Evolutionary conservation across 768 basidiomycete genomes (phyloP).

Genomic region (Suillus paluster): DNA sequence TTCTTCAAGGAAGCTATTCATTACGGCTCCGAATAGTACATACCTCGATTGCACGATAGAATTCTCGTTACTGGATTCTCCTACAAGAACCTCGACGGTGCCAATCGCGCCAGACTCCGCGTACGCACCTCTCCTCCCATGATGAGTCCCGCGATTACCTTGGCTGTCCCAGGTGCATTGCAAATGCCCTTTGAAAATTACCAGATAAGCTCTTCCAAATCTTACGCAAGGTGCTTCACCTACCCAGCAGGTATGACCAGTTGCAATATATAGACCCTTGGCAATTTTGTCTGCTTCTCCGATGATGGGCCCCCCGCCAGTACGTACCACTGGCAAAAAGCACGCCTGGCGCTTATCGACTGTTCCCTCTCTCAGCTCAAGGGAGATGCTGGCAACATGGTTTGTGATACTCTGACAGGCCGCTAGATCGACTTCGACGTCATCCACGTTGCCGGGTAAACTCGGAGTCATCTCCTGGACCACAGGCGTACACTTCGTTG

Average conservation of each 20-base stretch:
- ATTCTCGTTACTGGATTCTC: neutral
- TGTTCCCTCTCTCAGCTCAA: constrained; percentile 55
- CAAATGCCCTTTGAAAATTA: constrained; percentile 61
- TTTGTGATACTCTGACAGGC: constrained; percentile 61
- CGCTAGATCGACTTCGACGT: constrained; percentile 59
- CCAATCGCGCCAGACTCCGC: constrained; percentile 55
- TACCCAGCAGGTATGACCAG: constrained; percentile 84
- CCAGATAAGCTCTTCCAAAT: constrained; percentile 13
- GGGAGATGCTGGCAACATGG: constrained; percentile 65
- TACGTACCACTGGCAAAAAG: constrained; percentile 69
- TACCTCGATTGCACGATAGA: neutral
- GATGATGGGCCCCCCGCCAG: constrained; percentile 70
- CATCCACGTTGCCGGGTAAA: constrained; percentile 72
- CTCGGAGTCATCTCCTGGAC: constrained; percentile 74
- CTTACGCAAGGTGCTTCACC: constrained; percentile 26
- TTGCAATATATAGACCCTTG: constrained; percentile 70
- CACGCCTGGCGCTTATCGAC: constrained; percentile 71
- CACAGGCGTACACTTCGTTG: constrained; percentile 77
- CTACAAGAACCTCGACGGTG: constrained; percentile 43
- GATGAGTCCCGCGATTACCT: constrained; percentile 69
- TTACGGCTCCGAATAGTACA: neutral
- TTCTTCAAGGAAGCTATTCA: neutral
- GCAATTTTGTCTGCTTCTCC: constrained; percentile 61
- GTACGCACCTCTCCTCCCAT: constrained; percentile 67
- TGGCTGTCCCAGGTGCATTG: constrained; percentile 85